Base-by-base conservation (phyloP, 192 early-diverging fungal species). In the Dissophora ornata region DNA sequence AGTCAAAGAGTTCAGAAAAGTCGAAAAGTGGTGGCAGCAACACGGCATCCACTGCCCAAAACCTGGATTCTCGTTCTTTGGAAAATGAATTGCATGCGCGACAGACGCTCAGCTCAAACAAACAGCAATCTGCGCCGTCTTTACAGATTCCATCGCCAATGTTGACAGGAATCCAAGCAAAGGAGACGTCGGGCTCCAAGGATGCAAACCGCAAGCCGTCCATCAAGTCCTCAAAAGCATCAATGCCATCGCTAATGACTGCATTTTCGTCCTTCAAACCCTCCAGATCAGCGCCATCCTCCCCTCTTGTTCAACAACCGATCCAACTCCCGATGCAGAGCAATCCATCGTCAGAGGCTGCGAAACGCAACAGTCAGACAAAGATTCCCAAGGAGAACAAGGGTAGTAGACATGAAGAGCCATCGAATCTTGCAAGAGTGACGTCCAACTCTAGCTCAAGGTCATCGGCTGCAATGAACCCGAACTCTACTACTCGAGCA, bases 241-340 rank as follows among this genome's bases (percentile, higher is more conserved):
- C 73, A 1, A 77, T 77, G 73, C 73, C 73, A 13, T 77, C 73
- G 25, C 45, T 77, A 12, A 77, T 77, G 64, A 77, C 73, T 4
- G 73, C 73, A 0, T 77, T 77, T 32, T 77, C 73, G 16, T 47
- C 63, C 12, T 67, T 77, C 51, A 77, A 77, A 26, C 59, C 73
- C 10, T 67, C 73, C 0, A 77, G 46, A 30, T 77, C 73, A 9
- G 52, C 50, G 24, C 73, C 73, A 2, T 67, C 63, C 22, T 77
- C 73, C 0, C 73, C 73, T n/a, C 15, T 53, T 16, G 51, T 56
- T 16, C 57, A 67, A 24, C 53, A 32, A 1, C 41, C 64, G 1
- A 26, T 29, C 11, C 58, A 33, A 28, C 10, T 61, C 13, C 42
- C 56, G 13, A 30, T 10, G 12, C 22, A 48, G 32, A 42, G 25